Evolutionary conservation across 78 protist genomes (phyloP), one percentile per base, ranked within the genome.

Genomic region (Speleostelium caveatum): DNA sequence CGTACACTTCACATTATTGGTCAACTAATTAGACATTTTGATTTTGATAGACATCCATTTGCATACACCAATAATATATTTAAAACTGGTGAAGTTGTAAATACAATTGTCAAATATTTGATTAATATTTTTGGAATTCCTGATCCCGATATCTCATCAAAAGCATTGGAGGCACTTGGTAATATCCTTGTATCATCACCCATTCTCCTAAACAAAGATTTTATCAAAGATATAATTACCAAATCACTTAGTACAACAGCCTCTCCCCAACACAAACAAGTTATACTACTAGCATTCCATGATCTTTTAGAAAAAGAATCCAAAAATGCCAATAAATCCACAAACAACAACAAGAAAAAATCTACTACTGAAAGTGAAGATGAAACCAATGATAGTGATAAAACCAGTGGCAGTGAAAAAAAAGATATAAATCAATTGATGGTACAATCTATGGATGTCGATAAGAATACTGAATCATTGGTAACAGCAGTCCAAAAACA

Each of bases 401-500:
- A 45, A 14, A 45, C n/a, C 10, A 45, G 10, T 45, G 6, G 6
- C 53, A 45, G n/a, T 45, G 53, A 45, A 33, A 35, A 72, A 8
- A 51, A 51, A 72, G 26, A 16, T 58, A 16, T n/a, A 16, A n/a
- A 58, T 7, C 1, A 21, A 7, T 7, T 7, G 7, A 36, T 38
- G 21, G 39, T 72, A 32, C 28, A 51, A 41, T 72, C 78, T 32
- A 72, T 72, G 78, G 19, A 33, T 26, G 33, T 72, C 26, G 78
- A 72, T 53, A 26, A 51, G 24, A 33, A 72, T 21, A 41, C 53
- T 16, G 78, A 69, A 60, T 69, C 80, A 22, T 59, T 83, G 28
- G 91, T 83, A 60, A 28, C 91, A 16, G 42, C 91, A 7, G 66
- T 83, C 45, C 91, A 83, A 59, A 83, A 83, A 51, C 69, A 41